Evolutionary conservation across 208 protist genomes (phyloP), one percentile per base, ranked within the genome.

Genomic region (Trypanosoma theileri): DNA sequence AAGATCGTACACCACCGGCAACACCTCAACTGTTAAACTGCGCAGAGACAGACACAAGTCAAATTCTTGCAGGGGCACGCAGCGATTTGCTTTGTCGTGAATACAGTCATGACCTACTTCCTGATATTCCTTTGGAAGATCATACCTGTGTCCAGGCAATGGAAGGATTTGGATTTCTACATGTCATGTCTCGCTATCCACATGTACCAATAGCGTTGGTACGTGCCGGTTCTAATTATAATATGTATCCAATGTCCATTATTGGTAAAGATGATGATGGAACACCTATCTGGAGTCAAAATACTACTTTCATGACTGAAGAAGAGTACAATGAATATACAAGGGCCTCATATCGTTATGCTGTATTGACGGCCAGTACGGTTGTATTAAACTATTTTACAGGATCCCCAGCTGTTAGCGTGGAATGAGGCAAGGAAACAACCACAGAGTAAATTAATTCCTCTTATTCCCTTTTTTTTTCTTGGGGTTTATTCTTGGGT

Each of bases 361-460:
- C 80, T 12, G 71, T 89, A 6, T 71, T 84, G 52, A 81, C 84
- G 12, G 70, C 84, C 7, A 82, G 75, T 50, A 71, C 69, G 24
- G 77, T 86, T 9, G 77, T 89, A 21, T 54, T 89, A n/a, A 85
- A 89, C 56, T 89, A 75, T 40, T 85, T 82, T 55, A 54, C 84
- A 31, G 76, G 66, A 56, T 62, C 54, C 11, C 12, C 28, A 10
- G 31, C 41, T 42, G 21, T 57, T 19, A 8, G 16, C 21, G 24
- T 57, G n/a, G 61, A 66, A 35, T 65, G 31, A 40, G 42, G 35
- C 12, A 56, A 6, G 22, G 14, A 16, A 55, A 26, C 9, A 66
- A 57, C 6, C 0, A 41, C 8, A n/a, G 6, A 31, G 10, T 16
- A 42, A 22, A 52, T 31, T 64, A 11, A n/a, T 11, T 52, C 21